Evolutionary conservation across 768 basidiomycete species (phyloP), one percentile per base, ranked within the genome.

Genomic region (Suillus ampliporus): DNA sequence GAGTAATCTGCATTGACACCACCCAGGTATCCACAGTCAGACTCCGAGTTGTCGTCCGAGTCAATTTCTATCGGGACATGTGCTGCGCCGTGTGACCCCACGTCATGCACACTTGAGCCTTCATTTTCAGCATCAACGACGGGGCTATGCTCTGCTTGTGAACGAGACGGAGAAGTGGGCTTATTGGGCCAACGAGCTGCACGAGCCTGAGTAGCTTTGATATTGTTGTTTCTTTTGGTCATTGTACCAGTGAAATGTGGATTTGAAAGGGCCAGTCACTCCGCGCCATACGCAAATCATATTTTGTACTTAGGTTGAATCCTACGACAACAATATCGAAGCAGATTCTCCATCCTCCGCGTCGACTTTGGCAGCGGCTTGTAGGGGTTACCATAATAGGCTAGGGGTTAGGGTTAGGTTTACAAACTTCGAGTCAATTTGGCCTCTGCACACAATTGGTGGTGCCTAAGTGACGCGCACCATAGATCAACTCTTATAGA

Each of bases 401-500:
- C 23, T 52, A 26, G 10, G n/a, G n/a, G 43, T 37, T 57, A 57
- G 35, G 54, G 54, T 57, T 57, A 57, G 54, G 35, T n/a, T 37
- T 57, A 17, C 54, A 23, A 57, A 37, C 35, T 21, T 53, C 2
- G 17, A 31, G 51, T 5, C 54, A 37, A 57, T 57, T 57, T 57
- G 35, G 54, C 54, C 54, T 37, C 54, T 57, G 54, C 54, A 57
- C 54, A 57, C 35, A 57, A 23, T 31, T 57, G 41, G 54, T 37
- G 54, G 54, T 37, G 28, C 41, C 28, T 40, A 40, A 57, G 54
- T 57, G 54, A 57, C 7, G 3, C 1, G 47, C 58, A 59, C 41
- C 26, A 41, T 57, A n/a, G n/a, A n/a, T n/a, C n/a, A n/a, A n/a
- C n/a, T n/a, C n/a, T n/a, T n/a, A n/a, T n/a, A n/a, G n/a, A n/a